These are phyloP conservation scores for Avicennia marina DNA, from an alignment of 257 asterid genomes.

Conservation along the genomic window DNA sequence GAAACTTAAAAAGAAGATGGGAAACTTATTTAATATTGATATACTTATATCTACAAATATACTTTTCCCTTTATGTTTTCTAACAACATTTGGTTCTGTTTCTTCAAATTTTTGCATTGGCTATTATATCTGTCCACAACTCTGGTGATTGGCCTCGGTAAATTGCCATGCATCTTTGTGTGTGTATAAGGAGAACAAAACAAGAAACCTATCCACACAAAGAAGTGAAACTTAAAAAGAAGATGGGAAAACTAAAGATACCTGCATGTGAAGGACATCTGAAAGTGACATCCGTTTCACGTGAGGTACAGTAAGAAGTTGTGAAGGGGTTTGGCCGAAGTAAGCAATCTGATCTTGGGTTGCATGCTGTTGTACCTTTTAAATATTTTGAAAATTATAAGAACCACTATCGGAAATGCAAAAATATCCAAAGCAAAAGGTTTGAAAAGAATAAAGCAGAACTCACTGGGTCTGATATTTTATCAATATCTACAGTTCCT, in stretches of 20 bases:
- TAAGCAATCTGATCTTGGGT: conserved; percentile 98
- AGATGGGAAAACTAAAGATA: conserved; percentile 13
- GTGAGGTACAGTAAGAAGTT: conserved; percentile 86
- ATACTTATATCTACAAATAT: too few species aligned
- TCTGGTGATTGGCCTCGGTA: background rate
- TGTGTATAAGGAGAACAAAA: background rate
- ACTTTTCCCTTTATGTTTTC: too few species aligned
- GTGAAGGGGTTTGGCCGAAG: conserved; percentile 99
- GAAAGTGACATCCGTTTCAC: conserved; percentile 73
- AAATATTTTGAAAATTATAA: conserved; percentile 14
- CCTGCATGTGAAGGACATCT: conserved; percentile 99
- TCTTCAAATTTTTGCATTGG: background rate
- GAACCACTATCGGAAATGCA: conserved; percentile 11
- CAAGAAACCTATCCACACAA: conserved; percentile 11
- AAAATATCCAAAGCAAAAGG: conserved; percentile 14
- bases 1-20: too few species aligned
- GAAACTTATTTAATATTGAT: too few species aligned
- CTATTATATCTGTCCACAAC: background rate
- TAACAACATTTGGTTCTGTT: too few species aligned
- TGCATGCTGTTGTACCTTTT: conserved; percentile 86
- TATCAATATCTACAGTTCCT: conserved; percentile 97
- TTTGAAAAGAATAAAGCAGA: conserved; percentile 10
- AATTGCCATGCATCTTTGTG: background rate
- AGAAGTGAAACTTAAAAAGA: conserved; percentile 6
- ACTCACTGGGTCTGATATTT: conserved; percentile 87